Conservation (phyloP, 1,284 basidiomycete species). For the Cryptococcus maquisensis region DNA sequence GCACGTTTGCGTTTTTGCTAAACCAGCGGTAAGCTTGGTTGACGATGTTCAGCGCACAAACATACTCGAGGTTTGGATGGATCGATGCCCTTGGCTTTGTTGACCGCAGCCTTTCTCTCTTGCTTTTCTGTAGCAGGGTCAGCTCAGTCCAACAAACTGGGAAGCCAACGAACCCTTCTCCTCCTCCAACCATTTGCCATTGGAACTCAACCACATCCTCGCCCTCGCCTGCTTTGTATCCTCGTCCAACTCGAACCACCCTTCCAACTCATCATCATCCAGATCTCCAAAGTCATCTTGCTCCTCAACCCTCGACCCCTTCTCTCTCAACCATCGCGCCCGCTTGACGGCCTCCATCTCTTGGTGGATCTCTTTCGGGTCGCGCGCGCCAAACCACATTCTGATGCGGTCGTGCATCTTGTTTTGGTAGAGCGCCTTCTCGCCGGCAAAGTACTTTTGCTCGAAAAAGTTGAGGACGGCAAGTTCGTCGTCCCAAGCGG, state of each 20-base stretch:
- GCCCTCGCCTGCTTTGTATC: slow-evolving; percentile 88
- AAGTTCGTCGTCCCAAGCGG: slow-evolving; percentile 33
- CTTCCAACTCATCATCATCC: slow-evolving; percentile 90
- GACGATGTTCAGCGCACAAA: not conserved
- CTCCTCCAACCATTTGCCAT: slow-evolving; percentile 87
- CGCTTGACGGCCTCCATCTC: slow-evolving; percentile 56
- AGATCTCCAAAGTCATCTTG: slow-evolving; percentile 59
- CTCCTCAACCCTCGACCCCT: slow-evolving; percentile 30
- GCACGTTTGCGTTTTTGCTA: slow-evolving; percentile 25
- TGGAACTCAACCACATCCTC: slow-evolving; percentile 94
- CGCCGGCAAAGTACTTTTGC: slow-evolving; percentile 28
- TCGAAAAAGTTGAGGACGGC: slow-evolving; percentile 29
- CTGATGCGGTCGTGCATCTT: slow-evolving; percentile 23
- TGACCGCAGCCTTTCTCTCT: slow-evolving; percentile 27
- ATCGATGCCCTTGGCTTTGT: slow-evolving; percentile 29
- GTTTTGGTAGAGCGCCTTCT: slow-evolving; percentile 26
- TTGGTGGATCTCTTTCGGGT: slow-evolving; percentile 28
- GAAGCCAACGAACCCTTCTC: slow-evolving; percentile 63
- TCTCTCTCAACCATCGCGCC: slow-evolving; percentile 33
- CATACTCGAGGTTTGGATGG: slow-evolving; percentile 29
- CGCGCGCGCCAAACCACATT: slow-evolving; percentile 33
- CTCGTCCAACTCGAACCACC: slow-evolving; percentile 68
- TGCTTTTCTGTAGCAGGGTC: slow-evolving; percentile 22
- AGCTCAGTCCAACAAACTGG: not conserved
- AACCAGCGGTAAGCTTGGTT: not conserved